Base-by-base conservation (phyloP, 2,329 filamentous ascomycete species). In the Fusarium aywerte region DNA sequence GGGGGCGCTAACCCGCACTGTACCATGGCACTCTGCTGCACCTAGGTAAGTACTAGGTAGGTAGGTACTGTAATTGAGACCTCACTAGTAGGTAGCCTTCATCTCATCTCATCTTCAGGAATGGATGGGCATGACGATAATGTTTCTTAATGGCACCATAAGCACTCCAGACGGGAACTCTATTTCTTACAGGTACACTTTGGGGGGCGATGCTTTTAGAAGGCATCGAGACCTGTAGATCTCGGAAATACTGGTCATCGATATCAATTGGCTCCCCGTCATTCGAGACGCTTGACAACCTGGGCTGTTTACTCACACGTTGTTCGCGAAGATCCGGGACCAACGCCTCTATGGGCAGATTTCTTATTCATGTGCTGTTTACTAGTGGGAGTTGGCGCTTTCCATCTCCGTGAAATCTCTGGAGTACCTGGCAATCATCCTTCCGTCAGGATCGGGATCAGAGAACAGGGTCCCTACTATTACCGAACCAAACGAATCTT, bases 341-440 rank as follows among this genome's bases (percentile, higher is more conserved):
- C 53, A 60, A 53, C 68, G 70, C 68, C 68, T 67, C 67, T 43
- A 70, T 74, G 71, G 67, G 58, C 72, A 70, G 71, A 74, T 74
- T 63, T 54, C 36, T 48, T 55, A 58, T 71, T 39, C 59, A 67
- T 70, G 67, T 50, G 67, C 60, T 73, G 71, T 68, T 69, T 64
- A 32, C 63, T 57, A 58, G 65, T 63, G 59, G 63, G 57, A 45
- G 48, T 56, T 65, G 64, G 59, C 58, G 52, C 52, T 53, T 43
- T 48, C 36, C 53, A 59, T 72, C 69, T 65, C 65, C 58, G 62
- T 71, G 38, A 49, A 68, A 67, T 63, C 29, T 63, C 60, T 63
- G 60, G 60, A 63, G 60, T 63, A 64, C 60, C 60, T 64, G 42
- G 60, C 38, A 55, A 58, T 36, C 21, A 56, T 50, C 51, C 49